These are phyloP conservation scores for Misopates orontium DNA, from an alignment of 257 asterid species.

Conservation along the genomic window DNA sequence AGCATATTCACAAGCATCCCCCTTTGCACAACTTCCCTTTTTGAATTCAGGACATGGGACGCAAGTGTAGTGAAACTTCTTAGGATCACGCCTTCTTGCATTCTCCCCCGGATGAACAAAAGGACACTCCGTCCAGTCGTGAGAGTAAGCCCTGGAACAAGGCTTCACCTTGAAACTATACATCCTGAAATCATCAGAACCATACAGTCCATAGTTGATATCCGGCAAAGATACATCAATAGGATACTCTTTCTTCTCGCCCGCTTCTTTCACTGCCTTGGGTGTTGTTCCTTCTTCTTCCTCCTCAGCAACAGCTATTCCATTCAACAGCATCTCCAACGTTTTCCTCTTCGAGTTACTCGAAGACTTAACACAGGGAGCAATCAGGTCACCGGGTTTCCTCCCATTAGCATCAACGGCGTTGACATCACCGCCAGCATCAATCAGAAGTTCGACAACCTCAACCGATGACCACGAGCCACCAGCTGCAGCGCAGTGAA, in stretches of 20 bases:
- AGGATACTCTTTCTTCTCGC: constrained; percentile 74
- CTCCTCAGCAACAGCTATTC: constrained; percentile 37
- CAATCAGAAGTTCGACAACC: constrained; percentile 53
- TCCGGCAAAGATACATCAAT: constrained; percentile 55
- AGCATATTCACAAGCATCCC: constrained; percentile 77
- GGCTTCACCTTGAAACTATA: constrained; percentile 55
- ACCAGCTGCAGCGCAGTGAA: constrained; percentile 85
- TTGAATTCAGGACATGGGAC: constrained; percentile 95
- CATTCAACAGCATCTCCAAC: constrained; percentile 64
- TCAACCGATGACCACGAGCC: constrained; percentile 55
- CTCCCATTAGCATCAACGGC: constrained; percentile 59
- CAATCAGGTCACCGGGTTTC: constrained; percentile 61
- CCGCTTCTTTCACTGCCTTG: neutral
- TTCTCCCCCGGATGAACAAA: constrained; percentile 63
- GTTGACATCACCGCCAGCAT: constrained; percentile 48
- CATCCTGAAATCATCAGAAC: constrained; percentile 53
- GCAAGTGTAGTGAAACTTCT: constrained; percentile 61
- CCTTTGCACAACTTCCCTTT: constrained; percentile 74
- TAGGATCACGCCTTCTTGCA: constrained; percentile 64
- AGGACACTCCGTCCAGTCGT: constrained; percentile 65
- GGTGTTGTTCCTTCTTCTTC: constrained; percentile 31
- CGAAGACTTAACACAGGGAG: constrained; percentile 40
- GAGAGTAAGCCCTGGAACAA: constrained; percentile 58
- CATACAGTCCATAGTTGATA: constrained; percentile 45
- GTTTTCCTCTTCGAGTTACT: constrained; percentile 41